These are phyloP conservation scores for Lachancea waltii DNA, from an alignment of 805 yeast genomes.

Conservation along the genomic window DNA sequence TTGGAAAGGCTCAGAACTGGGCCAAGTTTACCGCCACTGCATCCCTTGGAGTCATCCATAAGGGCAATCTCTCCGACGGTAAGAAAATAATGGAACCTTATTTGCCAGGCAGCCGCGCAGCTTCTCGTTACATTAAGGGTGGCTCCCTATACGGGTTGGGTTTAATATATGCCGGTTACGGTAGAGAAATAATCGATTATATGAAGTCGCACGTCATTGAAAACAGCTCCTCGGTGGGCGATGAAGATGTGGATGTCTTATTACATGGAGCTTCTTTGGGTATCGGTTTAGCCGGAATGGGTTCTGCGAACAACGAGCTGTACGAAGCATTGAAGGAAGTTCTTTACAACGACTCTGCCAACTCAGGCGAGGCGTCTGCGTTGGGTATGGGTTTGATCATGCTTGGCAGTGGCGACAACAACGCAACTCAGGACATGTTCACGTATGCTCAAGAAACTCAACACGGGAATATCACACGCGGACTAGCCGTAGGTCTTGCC, in stretches of 20 bases:
- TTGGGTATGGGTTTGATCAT: slow-evolving; percentile 91
- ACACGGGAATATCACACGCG: slow-evolving; percentile 91
- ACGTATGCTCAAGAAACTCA: slow-evolving; percentile 91
- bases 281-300: slow-evolving; percentile 96
- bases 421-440: slow-evolving; percentile 70
- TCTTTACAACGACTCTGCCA: slow-evolving; percentile 82
- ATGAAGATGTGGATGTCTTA: slow-evolving; percentile 69
- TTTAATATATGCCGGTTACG: slow-evolving; percentile 92
- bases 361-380: slow-evolving; percentile 95
- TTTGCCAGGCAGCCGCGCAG: slow-evolving; percentile 63
- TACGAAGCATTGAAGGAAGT: slow-evolving; percentile 81
- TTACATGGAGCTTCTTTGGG: slow-evolving; percentile 96
- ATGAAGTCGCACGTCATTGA: slow-evolving; percentile 67
- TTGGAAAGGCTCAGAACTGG: slow-evolving; percentile 97
- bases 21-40: slow-evolving; percentile 97
- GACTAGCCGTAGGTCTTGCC: slow-evolving; percentile 86
- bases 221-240: slow-evolving; percentile 51
- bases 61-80: slow-evolving; percentile 90
- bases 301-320: slow-evolving; percentile 62
- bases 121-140: slow-evolving; percentile 87
- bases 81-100: slow-evolving; percentile 82
- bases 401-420: slow-evolving; percentile 81
- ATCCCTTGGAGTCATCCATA: slow-evolving; percentile 94
- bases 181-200: slow-evolving; percentile 76
- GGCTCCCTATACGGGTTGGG: slow-evolving; percentile 93